phyloP scores from a whole-genome alignment of 2,329 filamentous ascomycete species.

The Scedosporium minutisporum region DNA sequence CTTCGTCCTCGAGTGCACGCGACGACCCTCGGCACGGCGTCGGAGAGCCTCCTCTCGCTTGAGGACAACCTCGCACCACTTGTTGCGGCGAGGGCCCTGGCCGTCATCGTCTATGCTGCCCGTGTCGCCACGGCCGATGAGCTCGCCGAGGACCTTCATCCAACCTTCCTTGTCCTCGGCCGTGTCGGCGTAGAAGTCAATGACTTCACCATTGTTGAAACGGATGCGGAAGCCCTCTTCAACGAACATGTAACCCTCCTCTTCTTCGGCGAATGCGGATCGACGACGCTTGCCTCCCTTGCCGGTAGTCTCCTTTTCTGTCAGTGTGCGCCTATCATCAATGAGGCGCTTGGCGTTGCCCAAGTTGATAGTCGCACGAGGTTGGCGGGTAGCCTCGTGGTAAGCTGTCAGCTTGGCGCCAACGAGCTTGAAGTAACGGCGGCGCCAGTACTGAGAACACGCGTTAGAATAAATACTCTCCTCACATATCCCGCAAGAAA shows the following conservation, averaged over 20 bases:
- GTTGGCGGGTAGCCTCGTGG: slow-evolving; percentile 90
- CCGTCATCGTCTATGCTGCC: slow-evolving; percentile 33
- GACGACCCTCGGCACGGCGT: slow-evolving; percentile 40
- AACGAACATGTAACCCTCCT: slow-evolving; percentile 99
- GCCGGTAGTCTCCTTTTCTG: slow-evolving; percentile 71
- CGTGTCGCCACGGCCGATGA: slow-evolving; percentile 45
- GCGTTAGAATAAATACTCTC: slow-evolving; percentile 25
- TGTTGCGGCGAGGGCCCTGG: slow-evolving; percentile 35
- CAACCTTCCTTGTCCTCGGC: slow-evolving; percentile 81
- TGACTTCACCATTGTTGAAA: slow-evolving; percentile 95
- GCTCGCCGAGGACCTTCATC: slow-evolving; percentile 80
- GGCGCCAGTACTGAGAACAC: slow-evolving; percentile 74
- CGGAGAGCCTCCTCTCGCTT: slow-evolving; percentile 53
- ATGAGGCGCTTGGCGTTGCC: slow-evolving; percentile 88
- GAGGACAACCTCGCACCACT: slow-evolving; percentile 60
- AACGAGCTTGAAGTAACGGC: slow-evolving; percentile 90
- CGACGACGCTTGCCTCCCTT: slow-evolving; percentile 74
- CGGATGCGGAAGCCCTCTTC: slow-evolving; percentile 98
- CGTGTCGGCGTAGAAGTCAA: slow-evolving; percentile 95
- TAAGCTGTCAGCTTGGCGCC: slow-evolving; percentile 90
- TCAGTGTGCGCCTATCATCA: slow-evolving; percentile 77
- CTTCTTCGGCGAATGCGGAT: slow-evolving; percentile 93
- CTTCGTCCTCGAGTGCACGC: slow-evolving; percentile 48
- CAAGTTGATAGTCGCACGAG: slow-evolving; percentile 92
- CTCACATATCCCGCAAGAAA: not conserved